These are phyloP conservation scores for Ophiosphaerella narmari DNA, from an alignment of 2,329 filamentous ascomycete genomes.

Conservation along the genomic window DNA sequence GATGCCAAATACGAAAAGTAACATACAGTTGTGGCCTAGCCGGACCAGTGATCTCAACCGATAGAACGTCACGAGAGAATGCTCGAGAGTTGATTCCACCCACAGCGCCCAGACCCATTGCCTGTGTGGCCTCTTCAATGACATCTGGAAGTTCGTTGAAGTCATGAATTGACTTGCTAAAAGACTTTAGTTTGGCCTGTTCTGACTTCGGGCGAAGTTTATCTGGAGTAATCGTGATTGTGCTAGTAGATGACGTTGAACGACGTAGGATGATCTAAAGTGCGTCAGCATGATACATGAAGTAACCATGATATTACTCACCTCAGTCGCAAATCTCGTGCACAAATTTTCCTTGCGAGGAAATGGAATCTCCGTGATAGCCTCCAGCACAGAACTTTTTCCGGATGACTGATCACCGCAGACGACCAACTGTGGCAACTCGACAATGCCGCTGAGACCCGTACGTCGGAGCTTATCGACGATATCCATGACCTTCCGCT, in stretches of 20 bases:
- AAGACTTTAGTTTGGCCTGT: neutral
- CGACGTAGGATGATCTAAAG: conserved; percentile 54
- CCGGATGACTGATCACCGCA: conserved; percentile 31
- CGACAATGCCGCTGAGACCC: conserved; percentile 46
- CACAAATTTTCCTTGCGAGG: conserved; percentile 60
- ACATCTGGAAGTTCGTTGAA: conserved; percentile 7
- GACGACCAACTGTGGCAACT: conserved; percentile 42
- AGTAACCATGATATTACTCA: no score
- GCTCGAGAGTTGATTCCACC: neutral
- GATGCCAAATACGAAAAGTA: no score
- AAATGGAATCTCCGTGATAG: conserved; percentile 60
- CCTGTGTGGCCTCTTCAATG: conserved; percentile 55
- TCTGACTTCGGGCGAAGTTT: neutral
- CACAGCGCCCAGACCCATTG: conserved; percentile 50
- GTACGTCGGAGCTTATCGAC: conserved; percentile 54
- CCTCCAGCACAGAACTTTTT: conserved; percentile 38
- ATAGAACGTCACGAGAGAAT: conserved; percentile 31
- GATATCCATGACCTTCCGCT: conserved; percentile 56
- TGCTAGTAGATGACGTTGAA: conserved; percentile 24
- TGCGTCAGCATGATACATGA: no score
- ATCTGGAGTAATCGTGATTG: conserved; percentile 42
- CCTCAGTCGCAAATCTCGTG: conserved; percentile 65
- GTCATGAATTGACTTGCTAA: conserved; percentile 1
- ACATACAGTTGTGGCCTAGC: conserved; percentile 22
- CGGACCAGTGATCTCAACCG: conserved; percentile 29